phyloP scores from a whole-genome alignment of 345 rosid species.

The Gynandropsis gynandra region DNA sequence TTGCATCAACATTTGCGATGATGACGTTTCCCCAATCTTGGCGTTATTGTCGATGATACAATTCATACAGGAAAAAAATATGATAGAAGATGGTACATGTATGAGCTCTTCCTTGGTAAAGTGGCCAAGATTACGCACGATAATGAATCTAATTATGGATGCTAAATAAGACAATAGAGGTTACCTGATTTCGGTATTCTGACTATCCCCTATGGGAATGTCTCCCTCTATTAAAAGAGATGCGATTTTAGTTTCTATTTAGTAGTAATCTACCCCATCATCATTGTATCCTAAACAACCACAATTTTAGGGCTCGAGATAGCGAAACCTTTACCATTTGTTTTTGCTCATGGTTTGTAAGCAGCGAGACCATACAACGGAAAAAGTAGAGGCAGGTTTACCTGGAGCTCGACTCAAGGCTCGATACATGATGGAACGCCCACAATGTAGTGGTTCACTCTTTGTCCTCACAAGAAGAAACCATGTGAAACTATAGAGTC shows the following conservation, averaged over 20 bases:
- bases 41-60: slow-evolving; percentile 96
- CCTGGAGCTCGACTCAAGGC: slow-evolving; percentile 61
- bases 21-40: slow-evolving; percentile 72
- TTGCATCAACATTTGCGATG: slow-evolving; percentile 61
- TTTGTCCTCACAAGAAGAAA: slow-evolving; percentile 72
- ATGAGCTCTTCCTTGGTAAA: too few species aligned
- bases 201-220: slow-evolving; percentile 78
- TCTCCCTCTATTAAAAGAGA: slow-evolving; percentile 60
- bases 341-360: too few species aligned
- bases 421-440: slow-evolving; percentile 75
- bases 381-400: slow-evolving; percentile 15
- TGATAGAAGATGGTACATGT: too few species aligned
- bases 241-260: slow-evolving; percentile 75
- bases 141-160: too few species aligned
- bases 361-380: too few species aligned
- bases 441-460: slow-evolving; percentile 57
- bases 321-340: too few species aligned
- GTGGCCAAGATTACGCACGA: too few species aligned
- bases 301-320: too few species aligned
- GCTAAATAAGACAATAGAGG: too few species aligned
- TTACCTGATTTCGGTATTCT: slow-evolving; percentile 71
- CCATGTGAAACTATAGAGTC: slow-evolving; percentile 84
- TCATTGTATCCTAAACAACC: slow-evolving; percentile 62
- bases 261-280: slow-evolving; percentile 93
- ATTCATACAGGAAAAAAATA: too few species aligned